These are phyloP conservation scores for Mycena galericulata DNA, from an alignment of 768 basidiomycete species.

Conservation along the genomic window DNA sequence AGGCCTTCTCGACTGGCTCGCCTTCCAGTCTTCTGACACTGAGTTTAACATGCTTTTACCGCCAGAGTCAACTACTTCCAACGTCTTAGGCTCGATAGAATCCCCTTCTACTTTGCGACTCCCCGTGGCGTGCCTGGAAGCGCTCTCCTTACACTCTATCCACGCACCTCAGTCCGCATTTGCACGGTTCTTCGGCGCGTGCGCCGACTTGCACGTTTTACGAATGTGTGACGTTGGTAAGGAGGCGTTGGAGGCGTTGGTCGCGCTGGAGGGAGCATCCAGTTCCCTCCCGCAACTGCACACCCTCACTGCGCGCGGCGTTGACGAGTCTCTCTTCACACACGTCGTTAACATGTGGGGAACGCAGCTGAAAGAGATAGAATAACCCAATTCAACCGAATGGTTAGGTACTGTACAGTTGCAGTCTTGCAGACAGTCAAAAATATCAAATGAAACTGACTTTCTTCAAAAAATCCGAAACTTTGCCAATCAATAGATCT, in stretches of 20 bases:
- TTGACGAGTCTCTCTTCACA: background rate
- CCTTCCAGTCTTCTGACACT: background rate
- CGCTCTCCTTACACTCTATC: constrained; percentile 48
- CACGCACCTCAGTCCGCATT: constrained; percentile 37
- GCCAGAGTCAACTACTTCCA: background rate
- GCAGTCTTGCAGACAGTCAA: too few species aligned
- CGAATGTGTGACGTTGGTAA: constrained; percentile 38
- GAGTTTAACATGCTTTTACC: constrained; percentile 1
- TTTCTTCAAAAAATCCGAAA: too few species aligned
- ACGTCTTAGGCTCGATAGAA: background rate
- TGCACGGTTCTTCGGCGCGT: constrained; percentile 42
- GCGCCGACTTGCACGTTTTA: constrained; percentile 42
- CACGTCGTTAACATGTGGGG: background rate
- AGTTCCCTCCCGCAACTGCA: constrained; percentile 5
- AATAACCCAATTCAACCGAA: background rate
- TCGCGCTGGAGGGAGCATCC: constrained; percentile 18
- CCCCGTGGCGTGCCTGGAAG: constrained; percentile 40
- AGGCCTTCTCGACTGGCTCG: constrained; percentile 50
- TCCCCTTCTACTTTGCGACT: constrained; percentile 31
- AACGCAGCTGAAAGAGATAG: background rate
- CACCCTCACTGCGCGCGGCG: constrained; percentile 13
- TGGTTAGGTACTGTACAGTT: too few species aligned
- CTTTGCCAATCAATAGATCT: too few species aligned
- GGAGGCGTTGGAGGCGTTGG: constrained; percentile 40
- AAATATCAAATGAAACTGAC: too few species aligned